phyloP scores from a whole-genome alignment of 2,329 filamentous ascomycete species.

The Pseudogymnoascus sp. region DNA sequence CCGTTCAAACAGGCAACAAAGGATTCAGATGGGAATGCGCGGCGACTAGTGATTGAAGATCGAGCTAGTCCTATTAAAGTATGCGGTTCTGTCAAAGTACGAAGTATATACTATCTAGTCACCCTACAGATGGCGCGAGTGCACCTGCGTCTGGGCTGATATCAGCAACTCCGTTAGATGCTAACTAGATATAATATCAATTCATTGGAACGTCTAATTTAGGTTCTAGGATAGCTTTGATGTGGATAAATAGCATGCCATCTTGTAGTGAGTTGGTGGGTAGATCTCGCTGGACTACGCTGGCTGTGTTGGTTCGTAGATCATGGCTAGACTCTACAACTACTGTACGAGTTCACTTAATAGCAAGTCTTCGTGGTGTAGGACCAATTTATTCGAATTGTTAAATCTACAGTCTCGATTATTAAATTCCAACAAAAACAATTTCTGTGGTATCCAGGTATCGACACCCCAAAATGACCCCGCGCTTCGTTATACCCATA shows the following conservation, averaged over 20 bases:
- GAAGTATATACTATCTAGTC: not conserved
- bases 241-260: not conserved
- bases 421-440: slow-evolving; percentile 1
- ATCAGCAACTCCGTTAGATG: not conserved
- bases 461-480: slow-evolving; percentile 1
- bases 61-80: not conserved
- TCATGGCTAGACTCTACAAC: not conserved
- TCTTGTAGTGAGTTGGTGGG: not conserved
- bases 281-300: not conserved
- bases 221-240: not conserved
- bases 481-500: not conserved
- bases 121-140: not conserved
- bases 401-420: slow-evolving; percentile 7
- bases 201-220: not conserved
- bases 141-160: not conserved
- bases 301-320: not conserved
- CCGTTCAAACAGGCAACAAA: not conserved
- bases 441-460: slow-evolving; percentile 3
- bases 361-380: not conserved
- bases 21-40: not conserved
- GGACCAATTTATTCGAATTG: not conserved
- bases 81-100: not conserved
- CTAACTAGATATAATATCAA: not conserved
- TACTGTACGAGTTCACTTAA: not conserved
- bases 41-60: not conserved